These are phyloP conservation scores for sorghum (Sorghum bicolor) DNA, from an alignment of 176 grass and related monocot genomes.

Conservation along the genomic window DNA sequence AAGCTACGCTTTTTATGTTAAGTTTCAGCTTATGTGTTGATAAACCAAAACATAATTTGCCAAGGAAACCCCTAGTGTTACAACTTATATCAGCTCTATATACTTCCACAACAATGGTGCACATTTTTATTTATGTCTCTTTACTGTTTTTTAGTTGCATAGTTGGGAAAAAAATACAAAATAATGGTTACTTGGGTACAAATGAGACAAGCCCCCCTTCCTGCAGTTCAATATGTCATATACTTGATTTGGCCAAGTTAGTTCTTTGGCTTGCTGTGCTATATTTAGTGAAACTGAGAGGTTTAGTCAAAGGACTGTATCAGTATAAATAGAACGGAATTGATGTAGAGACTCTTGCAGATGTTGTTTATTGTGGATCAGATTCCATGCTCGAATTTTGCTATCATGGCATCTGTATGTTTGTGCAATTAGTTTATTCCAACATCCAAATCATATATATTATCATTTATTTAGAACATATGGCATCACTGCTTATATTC, in stretches of 20 bases:
- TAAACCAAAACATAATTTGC: not conserved
- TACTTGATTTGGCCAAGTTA: not conserved
- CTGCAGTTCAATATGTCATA: not conserved
- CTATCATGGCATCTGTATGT: constrained; percentile 12
- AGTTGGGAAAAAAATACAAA: not conserved
- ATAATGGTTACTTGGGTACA: not conserved
- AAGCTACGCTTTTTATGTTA: not conserved
- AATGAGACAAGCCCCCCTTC: not conserved
- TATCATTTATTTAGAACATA: not conserved
- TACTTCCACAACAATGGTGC: not conserved
- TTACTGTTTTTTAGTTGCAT: not conserved
- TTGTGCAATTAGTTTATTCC: constrained; percentile 21
- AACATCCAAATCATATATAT: not conserved
- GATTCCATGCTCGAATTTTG: not conserved
- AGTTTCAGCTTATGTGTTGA: constrained; percentile 17
- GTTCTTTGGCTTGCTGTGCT: not conserved
- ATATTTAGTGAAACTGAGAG: not conserved
- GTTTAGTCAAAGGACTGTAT: not conserved
- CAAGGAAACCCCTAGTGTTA: not conserved
- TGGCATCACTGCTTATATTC: constrained; percentile 2
- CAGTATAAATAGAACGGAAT: not conserved
- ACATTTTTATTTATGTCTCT: not conserved
- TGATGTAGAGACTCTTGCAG: not conserved
- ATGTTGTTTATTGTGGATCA: constrained; percentile 21
- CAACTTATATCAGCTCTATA: not conserved